These are phyloP conservation scores for Naegleria lovaniensis DNA, from an alignment of 208 protist species.

Conservation along the genomic window DNA sequence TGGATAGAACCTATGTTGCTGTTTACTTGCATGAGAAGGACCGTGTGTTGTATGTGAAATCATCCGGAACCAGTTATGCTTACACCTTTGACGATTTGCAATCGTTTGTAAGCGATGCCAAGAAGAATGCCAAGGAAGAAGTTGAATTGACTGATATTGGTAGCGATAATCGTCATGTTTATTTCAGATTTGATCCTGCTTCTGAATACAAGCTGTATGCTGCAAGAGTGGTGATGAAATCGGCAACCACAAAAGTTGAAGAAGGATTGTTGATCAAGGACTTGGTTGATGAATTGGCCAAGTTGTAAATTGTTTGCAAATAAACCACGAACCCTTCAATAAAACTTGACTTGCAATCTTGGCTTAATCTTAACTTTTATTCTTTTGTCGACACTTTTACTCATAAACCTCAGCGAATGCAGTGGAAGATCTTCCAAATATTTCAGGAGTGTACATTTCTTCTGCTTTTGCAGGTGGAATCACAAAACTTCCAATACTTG, in stretches of 20 bases:
- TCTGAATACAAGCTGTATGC: neutral
- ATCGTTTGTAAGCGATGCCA: neutral
- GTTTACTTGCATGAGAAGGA: neutral
- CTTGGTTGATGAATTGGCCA: neutral
- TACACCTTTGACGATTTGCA: neutral
- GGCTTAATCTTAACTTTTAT: no score
- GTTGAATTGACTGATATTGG: neutral
- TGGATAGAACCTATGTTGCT: neutral
- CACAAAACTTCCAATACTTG: neutral
- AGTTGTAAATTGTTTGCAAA: no score
- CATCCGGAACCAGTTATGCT: neutral
- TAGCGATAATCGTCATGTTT: neutral
- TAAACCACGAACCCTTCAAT: no score
- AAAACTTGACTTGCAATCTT: no score
- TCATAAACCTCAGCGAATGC: neutral
- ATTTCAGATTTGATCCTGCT: neutral
- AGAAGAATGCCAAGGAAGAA: neutral
- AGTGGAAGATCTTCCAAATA: slow-evolving; percentile 15
- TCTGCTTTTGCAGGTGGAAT: slow-evolving; percentile 21
- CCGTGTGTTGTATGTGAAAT: neutral
- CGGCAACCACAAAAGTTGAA: neutral
- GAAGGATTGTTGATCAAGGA: neutral
- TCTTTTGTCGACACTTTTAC: no score
- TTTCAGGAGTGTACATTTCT: slow-evolving; percentile 25
- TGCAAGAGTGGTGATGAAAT: neutral